These are phyloP conservation scores for Oidiodendron maius DNA, from an alignment of 495 filamentous ascomycete genomes.

Conservation along the genomic window DNA sequence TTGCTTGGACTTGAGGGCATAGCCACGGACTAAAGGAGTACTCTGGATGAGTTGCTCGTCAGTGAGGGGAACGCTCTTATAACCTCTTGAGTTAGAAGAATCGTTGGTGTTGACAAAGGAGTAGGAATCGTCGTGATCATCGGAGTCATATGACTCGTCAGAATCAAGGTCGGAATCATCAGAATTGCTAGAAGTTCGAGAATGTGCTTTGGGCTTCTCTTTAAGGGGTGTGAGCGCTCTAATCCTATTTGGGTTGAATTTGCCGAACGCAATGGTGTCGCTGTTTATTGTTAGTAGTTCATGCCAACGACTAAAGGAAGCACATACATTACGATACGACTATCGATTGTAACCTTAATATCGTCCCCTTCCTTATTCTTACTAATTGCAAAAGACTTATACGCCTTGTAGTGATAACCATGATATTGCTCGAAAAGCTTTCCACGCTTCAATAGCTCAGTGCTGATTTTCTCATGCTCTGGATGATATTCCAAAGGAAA, in stretches of 20 bases:
- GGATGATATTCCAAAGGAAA: slow-evolving; percentile 81
- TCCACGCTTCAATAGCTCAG: slow-evolving; percentile 71
- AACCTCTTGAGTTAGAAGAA: too few relatives aligned
- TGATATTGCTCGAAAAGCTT: slow-evolving; percentile 71
- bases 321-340: slow-evolving; percentile 64
- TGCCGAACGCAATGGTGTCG: slow-evolving; percentile 74
- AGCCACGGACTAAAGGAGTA: slow-evolving; percentile 7
- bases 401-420: slow-evolving; percentile 74
- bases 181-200: slow-evolving; percentile 19
- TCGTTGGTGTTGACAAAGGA: not conserved
- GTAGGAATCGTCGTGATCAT: not conserved
- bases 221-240: slow-evolving; percentile 5
- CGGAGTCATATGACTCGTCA: not conserved
- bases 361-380: slow-evolving; percentile 13
- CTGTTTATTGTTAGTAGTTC: not conserved
- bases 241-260: slow-evolving; percentile 65
- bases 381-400: slow-evolving; percentile 11
- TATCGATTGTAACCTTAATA: slow-evolving; percentile 15
- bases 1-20: slow-evolving; percentile 20
- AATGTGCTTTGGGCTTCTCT: slow-evolving; percentile 41
- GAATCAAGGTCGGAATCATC: not conserved
- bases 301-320: too few relatives aligned
- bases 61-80: slow-evolving; percentile 11
- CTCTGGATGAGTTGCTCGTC: slow-evolving; percentile 10
- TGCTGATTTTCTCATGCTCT: slow-evolving; percentile 53